Conservation (phyloP, 202 grass and related monocot genomes). For the Carex arenaria region DNA sequence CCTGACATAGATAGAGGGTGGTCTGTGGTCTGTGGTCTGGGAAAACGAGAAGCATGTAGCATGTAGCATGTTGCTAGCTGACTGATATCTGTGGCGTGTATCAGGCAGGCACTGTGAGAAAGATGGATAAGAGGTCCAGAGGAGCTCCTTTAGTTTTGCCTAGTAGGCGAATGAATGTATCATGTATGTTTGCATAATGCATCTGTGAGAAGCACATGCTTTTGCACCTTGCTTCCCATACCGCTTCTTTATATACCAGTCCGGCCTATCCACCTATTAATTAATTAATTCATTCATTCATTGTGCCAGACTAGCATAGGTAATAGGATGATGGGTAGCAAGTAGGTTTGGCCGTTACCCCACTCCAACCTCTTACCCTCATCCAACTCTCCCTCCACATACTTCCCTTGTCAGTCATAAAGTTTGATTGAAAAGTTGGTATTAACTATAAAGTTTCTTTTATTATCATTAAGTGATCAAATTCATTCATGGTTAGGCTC, state of each 20-base stretch:
- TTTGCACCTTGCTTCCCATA: slow-evolving; percentile 21
- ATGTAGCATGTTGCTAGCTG: background rate
- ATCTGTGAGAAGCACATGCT: slow-evolving; percentile 15
- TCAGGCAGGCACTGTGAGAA: background rate
- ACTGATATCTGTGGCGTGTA: slow-evolving; percentile 24
- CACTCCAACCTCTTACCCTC: background rate
- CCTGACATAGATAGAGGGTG: background rate
- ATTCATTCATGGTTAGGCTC: background rate
- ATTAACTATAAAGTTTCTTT: background rate
- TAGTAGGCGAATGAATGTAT: slow-evolving; percentile 19
- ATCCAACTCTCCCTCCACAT: background rate
- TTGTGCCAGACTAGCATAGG: background rate
- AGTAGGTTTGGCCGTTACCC: background rate
- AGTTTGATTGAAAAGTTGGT: background rate
- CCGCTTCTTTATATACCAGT: slow-evolving; percentile 20
- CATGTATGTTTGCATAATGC: background rate
- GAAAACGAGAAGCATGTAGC: slow-evolving; percentile 15
- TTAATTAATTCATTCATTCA: background rate
- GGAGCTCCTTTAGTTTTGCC: slow-evolving; percentile 10
- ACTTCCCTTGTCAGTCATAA: too few species aligned
- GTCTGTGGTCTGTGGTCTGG: background rate
- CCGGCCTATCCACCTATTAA: background rate
- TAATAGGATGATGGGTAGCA: background rate
- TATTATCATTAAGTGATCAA: background rate
- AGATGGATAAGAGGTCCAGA: background rate